Base-by-base conservation (phyloP, 2,329 filamentous ascomycete species). In the Cercospora citrullina region DNA sequence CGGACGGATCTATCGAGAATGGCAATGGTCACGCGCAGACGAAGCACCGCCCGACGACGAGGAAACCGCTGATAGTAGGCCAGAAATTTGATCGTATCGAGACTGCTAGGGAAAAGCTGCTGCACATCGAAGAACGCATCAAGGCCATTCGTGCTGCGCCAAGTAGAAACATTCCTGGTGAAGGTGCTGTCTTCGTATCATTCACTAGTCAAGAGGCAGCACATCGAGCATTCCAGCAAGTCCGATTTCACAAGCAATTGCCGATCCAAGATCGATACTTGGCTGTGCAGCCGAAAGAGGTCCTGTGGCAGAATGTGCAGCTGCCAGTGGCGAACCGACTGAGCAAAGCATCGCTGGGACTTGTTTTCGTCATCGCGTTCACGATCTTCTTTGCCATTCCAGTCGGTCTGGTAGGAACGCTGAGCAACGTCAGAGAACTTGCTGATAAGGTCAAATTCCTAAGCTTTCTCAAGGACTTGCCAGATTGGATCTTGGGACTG, bases 21-120 rank as follows among this genome's bases (percentile, higher is more conserved):
- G 73, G 68, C 4, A 73, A 74, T 39, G 68, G 69, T 10, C 57
- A 68, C 1, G 69, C 75, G 14, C 71, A 73, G 3, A 70, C 69
- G 91, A 55, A 67, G 7, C 63, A 71, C 12, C 66, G 76, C 26
- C 93, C 93, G 1, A 88, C 89, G 3, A 91, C 95, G 75, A 87
- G 88, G 36, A 82, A 88, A 62, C 91, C 90, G 74, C 84, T 86
- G 5, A 79, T 96, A 33, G 84, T 93, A 70, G 90, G 92, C 69
- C 87, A 91, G 73, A 94, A 95, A 78, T 91, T 95, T n/a, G 93
- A 98, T 80, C 94, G 92, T 0, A 96, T 99, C 77, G 89, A 94
- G 69, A 96, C 91, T 87, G 90, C 90, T 68, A 90, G 94, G 48
- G 84, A 85, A 1, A 89, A 93, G 76, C 86, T 97, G 60, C 86